Evolutionary conservation across 78 protist species (phyloP).

Genomic region (Planoprotostelium fungivorum): DNA sequence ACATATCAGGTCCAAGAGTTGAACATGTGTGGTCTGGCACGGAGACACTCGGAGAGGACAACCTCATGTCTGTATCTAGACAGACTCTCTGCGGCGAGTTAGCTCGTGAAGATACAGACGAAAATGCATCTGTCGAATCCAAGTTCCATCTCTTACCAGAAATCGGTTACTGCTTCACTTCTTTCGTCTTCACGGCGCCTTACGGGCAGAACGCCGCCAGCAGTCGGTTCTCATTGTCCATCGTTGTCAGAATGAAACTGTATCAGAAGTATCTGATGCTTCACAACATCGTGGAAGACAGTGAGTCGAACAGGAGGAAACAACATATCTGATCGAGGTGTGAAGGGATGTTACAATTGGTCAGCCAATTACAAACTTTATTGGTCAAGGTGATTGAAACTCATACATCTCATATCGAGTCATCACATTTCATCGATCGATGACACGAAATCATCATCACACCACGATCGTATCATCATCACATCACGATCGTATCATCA

Average conservation of each 20-base stretch:
- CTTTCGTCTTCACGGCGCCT: not conserved
- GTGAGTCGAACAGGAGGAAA: not conserved
- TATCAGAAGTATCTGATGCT: not conserved
- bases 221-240: not conserved
- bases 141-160: conserved; percentile 2
- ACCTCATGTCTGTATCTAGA: not conserved
- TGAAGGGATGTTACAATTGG: not conserved
- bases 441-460: too few relatives aligned
- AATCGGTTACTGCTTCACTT: not conserved
- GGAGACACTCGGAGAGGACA: not conserved
- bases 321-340: not conserved
- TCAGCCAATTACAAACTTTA: not conserved
- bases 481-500: too few relatives aligned
- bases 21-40: conserved; percentile 3
- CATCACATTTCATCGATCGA: too few relatives aligned
- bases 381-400: not conserved
- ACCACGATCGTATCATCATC: too few relatives aligned
- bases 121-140: not conserved
- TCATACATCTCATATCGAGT: too few relatives aligned
- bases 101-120: not conserved
- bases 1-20: conserved; percentile 6
- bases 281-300: not conserved
- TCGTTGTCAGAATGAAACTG: not conserved
- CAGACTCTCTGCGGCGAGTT: not conserved
- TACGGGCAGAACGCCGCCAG: not conserved